Conservation (phyloP, 2,329 filamentous ascomycete genomes). For the Colletotrichum sp. region DNA sequence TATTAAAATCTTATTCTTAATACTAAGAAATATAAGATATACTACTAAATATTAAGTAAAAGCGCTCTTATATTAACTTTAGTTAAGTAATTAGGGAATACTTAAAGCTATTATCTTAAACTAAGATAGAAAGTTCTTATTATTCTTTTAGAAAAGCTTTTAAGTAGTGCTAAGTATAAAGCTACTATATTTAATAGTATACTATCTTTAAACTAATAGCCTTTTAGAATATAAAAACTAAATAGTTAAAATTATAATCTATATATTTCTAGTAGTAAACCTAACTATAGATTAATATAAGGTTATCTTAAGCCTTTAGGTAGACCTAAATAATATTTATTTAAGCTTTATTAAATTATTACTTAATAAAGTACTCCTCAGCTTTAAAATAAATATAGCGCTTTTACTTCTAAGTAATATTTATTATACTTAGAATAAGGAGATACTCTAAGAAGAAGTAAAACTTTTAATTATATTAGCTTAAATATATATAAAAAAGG, state of each 20-base stretch:
- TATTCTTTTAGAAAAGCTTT: not conserved
- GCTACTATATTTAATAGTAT: not conserved
- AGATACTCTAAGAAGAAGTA: not conserved
- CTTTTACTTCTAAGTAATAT: not conserved
- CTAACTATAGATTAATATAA: not conserved
- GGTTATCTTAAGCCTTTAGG: not conserved
- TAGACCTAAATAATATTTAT: not conserved
- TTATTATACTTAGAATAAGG: not conserved
- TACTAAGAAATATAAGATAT: not conserved
- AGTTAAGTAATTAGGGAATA: not conserved
- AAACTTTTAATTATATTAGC: not conserved
- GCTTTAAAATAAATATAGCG: not conserved
- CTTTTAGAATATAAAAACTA: not conserved
- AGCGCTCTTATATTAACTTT: rapidly evolving
- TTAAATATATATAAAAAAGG: not conserved
- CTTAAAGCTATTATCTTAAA: not conserved
- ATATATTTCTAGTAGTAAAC: not conserved
- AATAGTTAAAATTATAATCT: not conserved
- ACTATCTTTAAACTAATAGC: not conserved
- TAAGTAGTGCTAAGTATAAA: not conserved
- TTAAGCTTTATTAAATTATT: too few relatives aligned
- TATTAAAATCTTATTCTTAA: not conserved
- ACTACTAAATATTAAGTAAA: not conserved
- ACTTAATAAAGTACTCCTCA: not conserved
- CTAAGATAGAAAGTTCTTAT: not conserved